phyloP scores from a whole-genome alignment of 2,329 filamentous ascomycete species.

The Daldinia sp. region DNA sequence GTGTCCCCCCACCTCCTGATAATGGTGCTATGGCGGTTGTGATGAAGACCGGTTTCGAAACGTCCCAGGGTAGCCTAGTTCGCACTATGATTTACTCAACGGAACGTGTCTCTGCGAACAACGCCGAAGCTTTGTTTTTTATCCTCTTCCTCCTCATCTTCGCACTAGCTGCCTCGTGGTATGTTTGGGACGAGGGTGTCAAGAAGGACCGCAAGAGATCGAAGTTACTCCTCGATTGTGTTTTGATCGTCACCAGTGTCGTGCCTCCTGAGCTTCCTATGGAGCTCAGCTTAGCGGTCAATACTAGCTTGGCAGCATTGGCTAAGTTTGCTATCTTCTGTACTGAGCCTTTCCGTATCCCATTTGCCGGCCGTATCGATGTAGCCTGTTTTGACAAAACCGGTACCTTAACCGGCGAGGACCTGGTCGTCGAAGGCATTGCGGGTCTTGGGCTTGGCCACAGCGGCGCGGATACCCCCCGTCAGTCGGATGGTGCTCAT shows the following conservation, averaged over 20 bases:
- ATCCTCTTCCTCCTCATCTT: slow-evolving; percentile 97
- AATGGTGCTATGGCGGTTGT: slow-evolving; percentile 94
- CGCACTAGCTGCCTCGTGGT: slow-evolving; percentile 97
- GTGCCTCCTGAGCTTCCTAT: slow-evolving; percentile 98
- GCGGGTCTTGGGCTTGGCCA: slow-evolving; percentile 83
- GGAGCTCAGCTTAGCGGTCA: slow-evolving; percentile 96
- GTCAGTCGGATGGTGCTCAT: slow-evolving; percentile 83
- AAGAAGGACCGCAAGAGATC: slow-evolving; percentile 94
- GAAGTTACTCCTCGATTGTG: slow-evolving; percentile 94
- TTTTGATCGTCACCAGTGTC: slow-evolving; percentile 97
- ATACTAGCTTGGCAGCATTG: slow-evolving; percentile 92
- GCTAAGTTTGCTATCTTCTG: slow-evolving; percentile 98
- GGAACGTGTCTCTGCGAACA: slow-evolving; percentile 98
- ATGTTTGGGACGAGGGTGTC: slow-evolving; percentile 98
- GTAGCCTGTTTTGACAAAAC: slow-evolving; percentile 99
- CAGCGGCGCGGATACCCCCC: slow-evolving; percentile 67
- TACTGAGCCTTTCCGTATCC: slow-evolving; percentile 98
- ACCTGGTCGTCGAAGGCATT: slow-evolving; percentile 95
- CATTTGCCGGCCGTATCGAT: slow-evolving; percentile 93
- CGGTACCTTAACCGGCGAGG: slow-evolving; percentile 93
- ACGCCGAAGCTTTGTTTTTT: slow-evolving; percentile 94
- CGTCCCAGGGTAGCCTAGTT: slow-evolving; percentile 95
- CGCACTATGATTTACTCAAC: slow-evolving; percentile 99
- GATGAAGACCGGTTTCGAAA: slow-evolving; percentile 98
- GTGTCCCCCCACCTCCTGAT: slow-evolving; percentile 85